These are phyloP conservation scores for Thermomucor indicae-seudaticae DNA, from an alignment of 371 early-diverging fungal genomes.

Conservation along the genomic window DNA sequence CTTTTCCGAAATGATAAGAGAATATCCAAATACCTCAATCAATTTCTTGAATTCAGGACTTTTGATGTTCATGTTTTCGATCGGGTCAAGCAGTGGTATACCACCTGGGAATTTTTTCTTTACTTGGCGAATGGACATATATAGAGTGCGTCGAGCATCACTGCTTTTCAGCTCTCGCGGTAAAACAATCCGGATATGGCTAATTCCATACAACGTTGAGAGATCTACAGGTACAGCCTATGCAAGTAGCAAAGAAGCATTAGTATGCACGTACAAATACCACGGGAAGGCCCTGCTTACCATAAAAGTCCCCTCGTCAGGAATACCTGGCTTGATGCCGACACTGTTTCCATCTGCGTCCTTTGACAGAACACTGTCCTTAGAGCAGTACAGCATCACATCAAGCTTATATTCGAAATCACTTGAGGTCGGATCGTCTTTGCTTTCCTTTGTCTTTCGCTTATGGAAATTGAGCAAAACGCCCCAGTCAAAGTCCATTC, in stretches of 20 bases:
- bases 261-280: not conserved
- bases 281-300: conserved; percentile 24
- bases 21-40: conserved; percentile 33
- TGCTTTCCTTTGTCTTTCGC: conserved; percentile 20
- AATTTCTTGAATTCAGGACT: conserved; percentile 78
- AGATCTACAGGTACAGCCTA: conserved; percentile 78
- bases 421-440: conserved; percentile 21
- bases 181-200: conserved; percentile 72
- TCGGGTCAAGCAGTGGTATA: conserved; percentile 83
- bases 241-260: not conserved
- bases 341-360: conserved; percentile 55
- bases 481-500: conserved; percentile 94
- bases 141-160: conserved; percentile 57
- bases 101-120: conserved; percentile 69
- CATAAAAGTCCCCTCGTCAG: conserved; percentile 58
- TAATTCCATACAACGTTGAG: conserved; percentile 69
- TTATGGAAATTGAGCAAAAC: conserved; percentile 59
- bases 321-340: conserved; percentile 61
- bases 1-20: not conserved
- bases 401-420: conserved; percentile 71
- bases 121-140: conserved; percentile 71
- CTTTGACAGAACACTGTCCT: conserved; percentile 50
- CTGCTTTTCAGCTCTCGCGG: conserved; percentile 61
- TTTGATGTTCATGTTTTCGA: conserved; percentile 85
- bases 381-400: conserved; percentile 75